A percentile compares a stretch with the other conserved stretches of the same genome.
These are phyloP conservation scores for Tricholoma matsutake DNA, from an alignment of 768 basidiomycete species.

Conservation along the genomic window DNA sequence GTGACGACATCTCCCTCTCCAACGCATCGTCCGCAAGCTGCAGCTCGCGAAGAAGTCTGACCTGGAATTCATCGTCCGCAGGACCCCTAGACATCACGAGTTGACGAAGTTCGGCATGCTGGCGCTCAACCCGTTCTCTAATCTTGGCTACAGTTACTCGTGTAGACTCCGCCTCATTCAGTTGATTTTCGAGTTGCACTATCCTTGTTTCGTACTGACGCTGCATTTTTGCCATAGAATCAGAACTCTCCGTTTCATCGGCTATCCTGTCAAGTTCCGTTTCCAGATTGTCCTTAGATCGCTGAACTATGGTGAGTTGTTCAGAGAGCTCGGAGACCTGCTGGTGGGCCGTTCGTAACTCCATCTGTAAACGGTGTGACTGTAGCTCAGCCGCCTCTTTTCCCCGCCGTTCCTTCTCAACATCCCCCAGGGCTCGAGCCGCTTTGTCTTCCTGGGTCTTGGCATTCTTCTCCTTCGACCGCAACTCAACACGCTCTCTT, in stretches of 20 bases:
- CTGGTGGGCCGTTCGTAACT: constrained; percentile 51
- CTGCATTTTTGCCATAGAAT: constrained; percentile 56
- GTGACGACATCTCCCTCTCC: constrained; percentile 45
- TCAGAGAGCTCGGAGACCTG: constrained; percentile 57
- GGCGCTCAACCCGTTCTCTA: constrained; percentile 59
- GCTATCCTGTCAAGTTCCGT: constrained; percentile 63
- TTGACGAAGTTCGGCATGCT: constrained; percentile 71
- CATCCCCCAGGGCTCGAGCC: constrained; percentile 49
- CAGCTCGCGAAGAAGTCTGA: constrained; percentile 59
- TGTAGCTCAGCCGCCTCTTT: constrained; percentile 67
- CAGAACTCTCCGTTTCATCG: constrained; percentile 51
- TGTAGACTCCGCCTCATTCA: constrained; percentile 54
- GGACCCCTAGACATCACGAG: constrained; percentile 56
- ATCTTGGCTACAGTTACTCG: constrained; percentile 51
- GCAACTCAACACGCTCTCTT: constrained; percentile 59
- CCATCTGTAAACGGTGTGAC: constrained; percentile 55
- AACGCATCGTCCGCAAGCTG: constrained; percentile 58
- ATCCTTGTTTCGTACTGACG: constrained; percentile 65
- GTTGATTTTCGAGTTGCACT: constrained; percentile 55
- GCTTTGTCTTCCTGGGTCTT: constrained; percentile 61
- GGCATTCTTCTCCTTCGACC: constrained; percentile 66
- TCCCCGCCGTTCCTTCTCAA: constrained; percentile 65
- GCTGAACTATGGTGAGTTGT: constrained; percentile 49
- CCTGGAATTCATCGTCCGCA: constrained; percentile 59
- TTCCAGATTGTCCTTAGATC: constrained; percentile 66